phyloP scores from a whole-genome alignment of 2,329 filamentous ascomycete species.

The Tolypocladium sp. region DNA sequence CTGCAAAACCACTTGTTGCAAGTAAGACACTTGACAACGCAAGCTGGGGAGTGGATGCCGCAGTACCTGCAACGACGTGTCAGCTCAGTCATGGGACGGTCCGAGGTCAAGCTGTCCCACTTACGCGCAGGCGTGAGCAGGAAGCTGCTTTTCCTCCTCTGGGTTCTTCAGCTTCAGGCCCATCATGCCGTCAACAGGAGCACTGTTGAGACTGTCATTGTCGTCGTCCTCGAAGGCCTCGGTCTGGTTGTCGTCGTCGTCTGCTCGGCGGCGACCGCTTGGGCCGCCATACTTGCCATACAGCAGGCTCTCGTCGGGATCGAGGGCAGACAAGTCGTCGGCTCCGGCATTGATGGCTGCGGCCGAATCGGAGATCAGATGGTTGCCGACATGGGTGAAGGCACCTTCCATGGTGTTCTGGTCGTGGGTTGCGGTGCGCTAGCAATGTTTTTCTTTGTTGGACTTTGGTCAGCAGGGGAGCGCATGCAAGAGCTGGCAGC shows the following conservation, averaged over 20 bases:
- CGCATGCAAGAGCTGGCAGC: not conserved
- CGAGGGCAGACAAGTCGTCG: conserved; percentile 62
- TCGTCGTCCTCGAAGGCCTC: conserved; percentile 81
- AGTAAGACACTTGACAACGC: conserved; percentile 89
- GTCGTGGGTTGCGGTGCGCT: conserved; percentile 3
- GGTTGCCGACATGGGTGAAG: conserved; percentile 81
- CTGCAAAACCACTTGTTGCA: conserved; percentile 99
- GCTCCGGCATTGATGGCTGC: conserved; percentile 81
- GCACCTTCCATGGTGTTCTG: conserved; percentile 64
- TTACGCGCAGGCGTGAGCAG: conserved; percentile 91
- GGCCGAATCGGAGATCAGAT: conserved; percentile 74
- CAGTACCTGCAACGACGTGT: conserved; percentile 59
- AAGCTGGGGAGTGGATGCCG: conserved; percentile 90
- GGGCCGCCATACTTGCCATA: conserved; percentile 59
- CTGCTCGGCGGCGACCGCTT: conserved; percentile 59
- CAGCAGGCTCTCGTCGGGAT: conserved; percentile 73
- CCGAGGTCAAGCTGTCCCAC: conserved; percentile 23
- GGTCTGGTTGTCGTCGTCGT: conserved; percentile 84
- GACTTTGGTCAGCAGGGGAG: conserved; percentile 1
- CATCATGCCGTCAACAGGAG: conserved; percentile 67
- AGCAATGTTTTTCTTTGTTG: not conserved
- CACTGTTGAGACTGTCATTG: conserved; percentile 65
- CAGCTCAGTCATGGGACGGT: conserved; percentile 7
- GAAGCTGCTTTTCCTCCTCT: conserved; percentile 85
- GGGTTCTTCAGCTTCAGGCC: conserved; percentile 45